Base-by-base conservation (phyloP, 139 green algal species). In the Chlamydomonas urium region DNA sequence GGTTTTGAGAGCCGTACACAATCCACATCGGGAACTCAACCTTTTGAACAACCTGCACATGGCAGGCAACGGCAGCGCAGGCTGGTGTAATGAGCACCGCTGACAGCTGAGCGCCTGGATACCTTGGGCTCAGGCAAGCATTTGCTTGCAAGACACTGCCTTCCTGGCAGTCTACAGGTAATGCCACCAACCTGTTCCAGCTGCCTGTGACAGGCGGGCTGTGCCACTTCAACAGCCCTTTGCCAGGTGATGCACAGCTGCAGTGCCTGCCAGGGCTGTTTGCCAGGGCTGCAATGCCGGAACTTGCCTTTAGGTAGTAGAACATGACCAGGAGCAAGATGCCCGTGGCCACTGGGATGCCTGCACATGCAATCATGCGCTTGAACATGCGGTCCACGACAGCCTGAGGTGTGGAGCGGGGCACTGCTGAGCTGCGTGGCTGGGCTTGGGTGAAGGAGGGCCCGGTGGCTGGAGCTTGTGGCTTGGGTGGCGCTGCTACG, bases 341-440 rank as follows among this genome's bases (percentile, higher is more conserved):
- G 37, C 83, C 87, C 2, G 70, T 47, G 24, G 80, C 68, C 4
- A 92, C 74, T 45, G 89, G 89, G 24, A 82, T 10, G 23, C 81
- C 83, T 5, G 81, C 69, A 71, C 86, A 93, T 0, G 82, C 68
- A 6, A 91, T 36, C 2, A 93, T 89, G 21, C 89, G 85, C 29
- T 67, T 69, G 42, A 94, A 83, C 83, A 94, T 92, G 58, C 88
- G 76, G 77, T 93, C 81, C 2, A 81, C 78, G 5, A 84, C 78
- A 0, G 76, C 78, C 78, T 84, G 70, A 23, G 26, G 36, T 1
- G 8, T 48, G n/a, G n/a, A n/a, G n/a, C n/a, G 36, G 63, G 24
- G 14, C 31, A 34, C n/a, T n/a, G n/a, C n/a, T n/a, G n/a, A n/a
- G n/a, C n/a, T n/a, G n/a, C n/a, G n/a, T n/a, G n/a, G n/a, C n/a